These are phyloP conservation scores for Corylus heterophylla DNA, from an alignment of 306 rosid species.

Conservation along the genomic window DNA sequence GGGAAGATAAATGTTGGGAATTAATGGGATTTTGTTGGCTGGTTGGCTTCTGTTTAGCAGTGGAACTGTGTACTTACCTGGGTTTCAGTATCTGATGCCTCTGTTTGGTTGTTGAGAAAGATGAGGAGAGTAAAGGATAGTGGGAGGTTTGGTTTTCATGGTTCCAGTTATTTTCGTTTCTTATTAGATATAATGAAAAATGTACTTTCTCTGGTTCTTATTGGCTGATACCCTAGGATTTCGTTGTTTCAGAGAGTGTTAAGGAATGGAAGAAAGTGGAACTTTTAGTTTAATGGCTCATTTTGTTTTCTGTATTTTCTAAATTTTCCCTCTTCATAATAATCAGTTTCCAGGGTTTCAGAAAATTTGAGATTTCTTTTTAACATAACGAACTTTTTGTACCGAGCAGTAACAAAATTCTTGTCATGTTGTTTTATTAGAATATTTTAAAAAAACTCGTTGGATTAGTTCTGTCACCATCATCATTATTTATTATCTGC, in stretches of 20 bases:
- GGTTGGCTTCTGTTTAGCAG: neutral
- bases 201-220: neutral
- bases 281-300: neutral
- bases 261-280: neutral
- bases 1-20: neutral
- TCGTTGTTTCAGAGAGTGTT: neutral
- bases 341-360: neutral
- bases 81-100: neutral
- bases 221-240: neutral
- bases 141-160: neutral
- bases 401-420: neutral
- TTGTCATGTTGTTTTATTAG: neutral
- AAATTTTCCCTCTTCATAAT: neutral
- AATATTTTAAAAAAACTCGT: neutral
- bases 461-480: neutral
- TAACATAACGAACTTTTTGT: neutral
- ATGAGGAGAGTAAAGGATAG: neutral
- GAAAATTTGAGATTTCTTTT: neutral
- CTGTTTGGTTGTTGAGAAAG: neutral
- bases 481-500: neutral
- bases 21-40: neutral
- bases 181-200: neutral
- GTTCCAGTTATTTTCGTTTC: neutral
- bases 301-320: neutral
- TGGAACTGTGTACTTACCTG: neutral